Evolutionary conservation across 164 flowering plant genomes (phyloP).

Genomic region (Annona squamosa): DNA sequence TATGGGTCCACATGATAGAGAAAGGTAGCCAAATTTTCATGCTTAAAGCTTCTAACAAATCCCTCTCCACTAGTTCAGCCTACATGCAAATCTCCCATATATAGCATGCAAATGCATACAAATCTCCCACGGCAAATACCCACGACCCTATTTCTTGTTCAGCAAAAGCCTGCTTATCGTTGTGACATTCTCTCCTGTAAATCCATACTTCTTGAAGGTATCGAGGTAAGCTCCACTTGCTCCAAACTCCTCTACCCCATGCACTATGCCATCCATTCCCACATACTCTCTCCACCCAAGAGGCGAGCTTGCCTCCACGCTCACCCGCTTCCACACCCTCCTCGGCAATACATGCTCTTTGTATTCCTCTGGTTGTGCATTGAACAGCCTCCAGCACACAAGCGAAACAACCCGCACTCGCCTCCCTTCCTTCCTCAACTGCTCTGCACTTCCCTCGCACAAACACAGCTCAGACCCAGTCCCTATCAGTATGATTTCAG

Average conservation of each 20-base stretch:
- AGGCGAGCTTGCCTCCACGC: slow-evolving; percentile 50
- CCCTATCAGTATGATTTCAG: slow-evolving; percentile 48
- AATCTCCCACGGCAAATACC: not conserved
- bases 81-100: not conserved
- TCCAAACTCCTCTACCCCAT: slow-evolving; percentile 42
- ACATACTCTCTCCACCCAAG: slow-evolving; percentile 48
- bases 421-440: slow-evolving; percentile 40
- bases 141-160: not conserved
- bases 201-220: slow-evolving; percentile 37
- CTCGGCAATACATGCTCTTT: slow-evolving; percentile 39
- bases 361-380: slow-evolving; percentile 30
- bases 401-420: slow-evolving; percentile 47
- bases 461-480: slow-evolving; percentile 50
- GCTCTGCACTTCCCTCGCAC: slow-evolving; percentile 29
- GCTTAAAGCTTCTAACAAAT: too few relatives aligned
- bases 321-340: slow-evolving; percentile 28
- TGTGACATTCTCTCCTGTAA: slow-evolving; percentile 35
- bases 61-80: not conserved
- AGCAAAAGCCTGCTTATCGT: slow-evolving; percentile 27
- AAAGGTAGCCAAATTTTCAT: too few relatives aligned
- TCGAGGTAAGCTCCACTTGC: slow-evolving; percentile 38
- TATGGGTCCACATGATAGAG: too few relatives aligned
- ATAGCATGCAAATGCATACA: not conserved
- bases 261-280: slow-evolving; percentile 33
- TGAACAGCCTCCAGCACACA: slow-evolving; percentile 47